These are phyloP conservation scores for Nakazawaea populi DNA, from an alignment of 805 yeast species.

Conservation along the genomic window DNA sequence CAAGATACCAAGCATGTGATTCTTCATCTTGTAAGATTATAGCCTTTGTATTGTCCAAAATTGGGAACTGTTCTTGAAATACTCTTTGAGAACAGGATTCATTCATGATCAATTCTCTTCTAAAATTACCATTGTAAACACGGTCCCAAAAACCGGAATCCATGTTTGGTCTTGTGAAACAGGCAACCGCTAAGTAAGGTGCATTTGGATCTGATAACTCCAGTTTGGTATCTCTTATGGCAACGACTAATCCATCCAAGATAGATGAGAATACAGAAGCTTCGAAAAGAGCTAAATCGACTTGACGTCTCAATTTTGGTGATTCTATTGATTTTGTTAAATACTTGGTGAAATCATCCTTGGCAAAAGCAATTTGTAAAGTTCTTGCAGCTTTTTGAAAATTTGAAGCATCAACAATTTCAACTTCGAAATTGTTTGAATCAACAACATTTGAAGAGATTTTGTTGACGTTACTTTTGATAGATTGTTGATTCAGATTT, in stretches of 20 bases:
- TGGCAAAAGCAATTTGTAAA: constrained; percentile 44
- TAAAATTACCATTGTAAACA: constrained; percentile 10
- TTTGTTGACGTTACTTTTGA: constrained; percentile 39
- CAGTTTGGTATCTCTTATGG: constrained; percentile 42
- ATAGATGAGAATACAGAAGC: constrained; percentile 46
- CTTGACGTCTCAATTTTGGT: constrained; percentile 29
- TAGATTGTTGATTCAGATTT: not conserved
- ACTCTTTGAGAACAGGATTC: constrained; percentile 43
- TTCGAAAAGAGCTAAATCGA: constrained; percentile 48
- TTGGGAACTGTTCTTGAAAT: constrained; percentile 43
- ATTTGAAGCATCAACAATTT: constrained; percentile 30
- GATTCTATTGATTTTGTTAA: constrained; percentile 35
- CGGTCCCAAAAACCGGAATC: constrained; percentile 12
- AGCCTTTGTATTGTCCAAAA: constrained; percentile 36
- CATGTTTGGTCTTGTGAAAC: constrained; percentile 32
- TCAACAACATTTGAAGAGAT: constrained; percentile 30
- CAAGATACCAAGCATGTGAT: constrained; percentile 46
- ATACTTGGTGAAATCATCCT: constrained; percentile 49
- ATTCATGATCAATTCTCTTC: constrained; percentile 19
- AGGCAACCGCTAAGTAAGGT: constrained; percentile 49
- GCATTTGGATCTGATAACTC: constrained; percentile 29
- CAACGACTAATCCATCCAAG: constrained; percentile 42
- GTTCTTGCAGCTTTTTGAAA: constrained; percentile 52
- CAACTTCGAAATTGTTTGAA: constrained; percentile 5
- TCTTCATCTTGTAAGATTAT: constrained; percentile 35